phyloP scores from a whole-genome alignment of 495 filamentous ascomycete species.

The Haplographium delicatum region DNA sequence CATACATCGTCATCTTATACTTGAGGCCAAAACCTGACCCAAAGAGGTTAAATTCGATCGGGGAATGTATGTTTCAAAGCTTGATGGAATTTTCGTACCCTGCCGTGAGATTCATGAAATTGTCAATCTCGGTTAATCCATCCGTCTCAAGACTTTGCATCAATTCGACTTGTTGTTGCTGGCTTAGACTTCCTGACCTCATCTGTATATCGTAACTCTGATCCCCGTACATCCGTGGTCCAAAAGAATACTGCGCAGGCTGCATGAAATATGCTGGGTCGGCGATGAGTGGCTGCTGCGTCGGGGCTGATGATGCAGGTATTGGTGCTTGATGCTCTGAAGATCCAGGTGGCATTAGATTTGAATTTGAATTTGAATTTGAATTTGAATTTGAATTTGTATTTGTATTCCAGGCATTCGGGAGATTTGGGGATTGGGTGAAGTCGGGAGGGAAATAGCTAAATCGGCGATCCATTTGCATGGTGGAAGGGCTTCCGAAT shows the following conservation, averaged over 20 bases:
- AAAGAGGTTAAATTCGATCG: constrained; percentile 19
- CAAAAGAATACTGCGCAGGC: constrained; percentile 16
- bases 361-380: too few relatives aligned
- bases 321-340: constrained; percentile 21
- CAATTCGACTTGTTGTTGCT: constrained; percentile 66
- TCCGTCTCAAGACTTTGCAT: constrained; percentile 61
- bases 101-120: constrained; percentile 44
- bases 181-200: constrained; percentile 58
- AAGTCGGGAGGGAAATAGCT: constrained; percentile 49
- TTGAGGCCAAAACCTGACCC: constrained; percentile 16
- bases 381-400: too few relatives aligned
- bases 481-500: constrained; percentile 42
- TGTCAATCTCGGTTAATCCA: constrained; percentile 57
- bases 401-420: constrained; percentile 24
- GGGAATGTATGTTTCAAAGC: constrained; percentile 9
- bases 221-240: constrained; percentile 13
- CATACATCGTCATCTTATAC: constrained; percentile 3
- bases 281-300: constrained; percentile 13
- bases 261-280: constrained; percentile 22
- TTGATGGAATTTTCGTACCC: constrained; percentile 24
- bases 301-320: background rate
- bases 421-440: constrained; percentile 15
- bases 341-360: constrained; percentile 17
- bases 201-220: constrained; percentile 17
- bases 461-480: constrained; percentile 38